phyloP scores from a whole-genome alignment of 2,329 filamentous ascomycete genomes.

The Neonectria sp. region DNA sequence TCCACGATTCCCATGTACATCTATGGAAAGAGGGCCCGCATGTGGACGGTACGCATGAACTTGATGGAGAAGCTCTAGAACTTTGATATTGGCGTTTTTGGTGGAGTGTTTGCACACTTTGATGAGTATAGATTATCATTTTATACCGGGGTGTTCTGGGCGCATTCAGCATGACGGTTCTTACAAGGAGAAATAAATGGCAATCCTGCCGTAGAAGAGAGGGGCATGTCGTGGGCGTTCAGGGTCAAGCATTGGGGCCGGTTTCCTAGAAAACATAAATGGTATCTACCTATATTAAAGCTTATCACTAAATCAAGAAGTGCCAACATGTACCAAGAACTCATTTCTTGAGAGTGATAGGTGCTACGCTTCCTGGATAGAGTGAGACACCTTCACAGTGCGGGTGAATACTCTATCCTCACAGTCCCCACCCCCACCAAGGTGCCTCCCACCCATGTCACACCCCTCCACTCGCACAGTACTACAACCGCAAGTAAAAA shows the following conservation, averaged over 20 bases:
- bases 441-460: conserved; percentile 24
- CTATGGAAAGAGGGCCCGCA: conserved; percentile 88
- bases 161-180: conserved; percentile 10
- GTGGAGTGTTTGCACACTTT: background rate
- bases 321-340: background rate
- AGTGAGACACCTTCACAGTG: conserved; percentile 12
- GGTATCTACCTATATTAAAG: background rate
- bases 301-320: background rate
- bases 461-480: conserved; percentile 35
- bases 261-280: background rate
- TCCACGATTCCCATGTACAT: conserved; percentile 94
- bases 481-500: conserved; percentile 39
- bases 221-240: background rate
- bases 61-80: conserved; percentile 82
- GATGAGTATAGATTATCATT: conserved; percentile 1
- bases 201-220: background rate
- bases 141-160: background rate
- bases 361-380: background rate
- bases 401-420: background rate
- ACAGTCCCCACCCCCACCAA: conserved; percentile 39
- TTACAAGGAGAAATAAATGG: background rate
- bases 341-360: background rate
- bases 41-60: conserved; percentile 93
- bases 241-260: background rate
- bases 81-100: conserved; percentile 30